phyloP scores from a whole-genome alignment of 164 flowering plant genomes.

The Stephania cephalantha region DNA sequence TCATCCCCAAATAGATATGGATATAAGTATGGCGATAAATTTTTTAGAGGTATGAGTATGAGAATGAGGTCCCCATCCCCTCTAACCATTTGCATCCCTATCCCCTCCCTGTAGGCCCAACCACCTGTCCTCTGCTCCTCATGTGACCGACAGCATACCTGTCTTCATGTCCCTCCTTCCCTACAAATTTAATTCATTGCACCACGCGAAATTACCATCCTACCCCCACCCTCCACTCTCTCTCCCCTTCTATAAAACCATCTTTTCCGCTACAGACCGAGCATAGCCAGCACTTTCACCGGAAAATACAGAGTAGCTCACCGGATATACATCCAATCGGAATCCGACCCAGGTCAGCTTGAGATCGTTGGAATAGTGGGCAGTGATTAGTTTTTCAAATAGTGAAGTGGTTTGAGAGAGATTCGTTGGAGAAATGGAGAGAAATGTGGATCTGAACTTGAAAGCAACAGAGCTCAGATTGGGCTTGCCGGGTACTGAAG shows the following conservation, averaged over 20 bases:
- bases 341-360: background rate
- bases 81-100: constrained; percentile 19
- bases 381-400: background rate
- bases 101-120: constrained; percentile 38
- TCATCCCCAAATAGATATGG: too few relatives aligned
- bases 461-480: constrained; percentile 60
- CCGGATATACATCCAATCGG: background rate
- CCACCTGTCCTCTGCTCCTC: constrained; percentile 36
- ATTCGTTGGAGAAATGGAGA: constrained; percentile 18
- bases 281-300: background rate
- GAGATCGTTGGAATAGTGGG: background rate
- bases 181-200: constrained; percentile 34
- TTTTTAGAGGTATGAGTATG: too few relatives aligned
- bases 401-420: too few relatives aligned
- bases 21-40: too few relatives aligned
- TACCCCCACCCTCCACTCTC: background rate
- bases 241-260: constrained; percentile 15
- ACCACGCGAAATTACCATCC: background rate
- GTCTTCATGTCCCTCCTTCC: constrained; percentile 25
- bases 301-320: background rate
- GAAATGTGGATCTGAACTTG: constrained; percentile 44
- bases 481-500: constrained; percentile 49
- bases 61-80: too few relatives aligned
- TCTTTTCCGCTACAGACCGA: background rate
- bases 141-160: constrained; percentile 54